A percentile compares a stretch with the other conserved stretches of the same genome.
These are phyloP conservation scores for Fusarium guadeloupense DNA, from an alignment of 2,329 filamentous ascomycete genomes.

Conservation along the genomic window DNA sequence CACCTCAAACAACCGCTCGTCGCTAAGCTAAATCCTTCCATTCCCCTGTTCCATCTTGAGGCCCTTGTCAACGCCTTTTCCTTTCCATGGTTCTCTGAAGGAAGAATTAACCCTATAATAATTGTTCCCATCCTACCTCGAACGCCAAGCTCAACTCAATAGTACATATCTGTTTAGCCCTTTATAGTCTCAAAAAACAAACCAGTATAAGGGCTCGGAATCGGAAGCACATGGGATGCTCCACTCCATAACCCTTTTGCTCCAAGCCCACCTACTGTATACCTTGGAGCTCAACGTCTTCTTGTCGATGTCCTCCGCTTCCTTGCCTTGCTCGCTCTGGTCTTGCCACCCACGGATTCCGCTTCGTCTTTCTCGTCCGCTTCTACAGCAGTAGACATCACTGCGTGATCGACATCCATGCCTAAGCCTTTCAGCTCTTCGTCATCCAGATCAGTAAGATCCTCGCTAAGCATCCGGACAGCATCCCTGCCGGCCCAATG, in stretches of 20 bases:
- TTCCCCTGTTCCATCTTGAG: conserved; percentile 7
- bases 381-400: conserved; percentile 43
- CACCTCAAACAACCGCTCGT: conserved; percentile 20
- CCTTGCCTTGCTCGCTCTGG: conserved; percentile 44
- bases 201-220: conserved; percentile 11
- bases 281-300: conserved; percentile 42
- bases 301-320: conserved; percentile 51
- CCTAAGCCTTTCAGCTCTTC: conserved; percentile 81
- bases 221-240: conserved; percentile 12
- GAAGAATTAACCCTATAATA: conserved; percentile 22
- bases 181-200: conserved; percentile 33
- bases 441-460: conserved; percentile 90
- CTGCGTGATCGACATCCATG: conserved; percentile 60
- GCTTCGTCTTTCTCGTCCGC: conserved; percentile 37
- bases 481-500: conserved; percentile 72
- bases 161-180: conserved; percentile 32
- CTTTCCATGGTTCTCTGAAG: conserved; percentile 24
- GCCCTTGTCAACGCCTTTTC: conserved; percentile 34
- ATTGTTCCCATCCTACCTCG: conserved; percentile 29
- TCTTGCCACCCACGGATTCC: conserved; percentile 37
- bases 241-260: conserved; percentile 20
- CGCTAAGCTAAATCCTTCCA: conserved; percentile 10
- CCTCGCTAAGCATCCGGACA: conserved; percentile 76
- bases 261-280: not conserved
- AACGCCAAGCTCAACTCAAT: conserved; percentile 43